Evolutionary conservation across 306 rosid genomes (phyloP).

Genomic region (Cucurbita moschata): DNA sequence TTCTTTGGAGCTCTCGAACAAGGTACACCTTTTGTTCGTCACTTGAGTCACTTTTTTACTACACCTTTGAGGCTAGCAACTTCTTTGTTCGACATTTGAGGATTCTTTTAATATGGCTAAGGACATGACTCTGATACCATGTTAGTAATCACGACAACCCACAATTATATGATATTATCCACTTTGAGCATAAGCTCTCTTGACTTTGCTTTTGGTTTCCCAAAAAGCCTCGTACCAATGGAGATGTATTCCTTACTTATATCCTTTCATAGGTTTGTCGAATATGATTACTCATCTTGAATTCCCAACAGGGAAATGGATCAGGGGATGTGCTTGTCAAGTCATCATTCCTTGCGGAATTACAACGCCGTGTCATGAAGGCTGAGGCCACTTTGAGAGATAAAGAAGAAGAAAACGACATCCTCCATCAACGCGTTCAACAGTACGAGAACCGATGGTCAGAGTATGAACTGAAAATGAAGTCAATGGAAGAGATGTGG

Average conservation of each 20-base stretch:
- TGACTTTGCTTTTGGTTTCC: too few species aligned
- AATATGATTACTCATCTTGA: background rate
- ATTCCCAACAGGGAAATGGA: conserved; percentile 41
- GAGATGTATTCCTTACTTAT: background rate
- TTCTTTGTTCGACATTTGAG: too few species aligned
- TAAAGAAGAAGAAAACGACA: conserved; percentile 97
- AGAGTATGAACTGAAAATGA: conserved; percentile 90
- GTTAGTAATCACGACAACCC: too few species aligned
- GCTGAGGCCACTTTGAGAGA: conserved; percentile 90
- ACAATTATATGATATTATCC: too few species aligned
- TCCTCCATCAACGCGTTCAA: conserved; percentile 88
- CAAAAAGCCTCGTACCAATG: too few species aligned
- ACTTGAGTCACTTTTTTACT: too few species aligned
- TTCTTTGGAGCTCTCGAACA: too few species aligned
- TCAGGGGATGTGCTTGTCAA: conserved; percentile 84
- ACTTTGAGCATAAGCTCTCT: too few species aligned
- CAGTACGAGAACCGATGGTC: conserved; percentile 97
- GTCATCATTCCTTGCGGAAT: conserved; percentile 80
- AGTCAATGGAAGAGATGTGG: conserved; percentile 99
- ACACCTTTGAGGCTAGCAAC: too few species aligned
- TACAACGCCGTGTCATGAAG: conserved; percentile 87
- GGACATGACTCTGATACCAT: too few species aligned
- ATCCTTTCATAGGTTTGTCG: background rate
- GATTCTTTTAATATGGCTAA: too few species aligned
- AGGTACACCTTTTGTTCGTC: too few species aligned